Percentiles rank a stretch among this genome's conserved stretches.
Conservation (phyloP, 345 rosid species). For the Eucalyptus decipiens region DNA sequence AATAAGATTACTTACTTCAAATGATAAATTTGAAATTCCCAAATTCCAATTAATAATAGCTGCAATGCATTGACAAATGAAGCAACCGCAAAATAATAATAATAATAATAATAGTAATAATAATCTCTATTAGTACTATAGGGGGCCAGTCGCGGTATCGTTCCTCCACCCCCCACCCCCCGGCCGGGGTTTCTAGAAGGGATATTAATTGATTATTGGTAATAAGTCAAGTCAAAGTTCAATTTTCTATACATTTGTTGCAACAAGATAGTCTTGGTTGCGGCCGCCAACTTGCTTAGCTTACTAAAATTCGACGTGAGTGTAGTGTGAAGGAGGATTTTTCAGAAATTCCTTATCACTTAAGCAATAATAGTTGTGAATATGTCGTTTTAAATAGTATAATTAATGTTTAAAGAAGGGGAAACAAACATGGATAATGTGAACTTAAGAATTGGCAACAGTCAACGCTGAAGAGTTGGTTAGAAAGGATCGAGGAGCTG, state of each 20-base stretch:
- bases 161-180: too few relatives aligned
- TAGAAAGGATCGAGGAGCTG: neutral
- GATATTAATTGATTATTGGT: neutral
- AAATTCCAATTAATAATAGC: neutral
- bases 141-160: neutral
- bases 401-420: neutral
- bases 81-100: neutral
- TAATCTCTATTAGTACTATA: neutral
- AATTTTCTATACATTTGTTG: neutral
- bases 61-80: neutral
- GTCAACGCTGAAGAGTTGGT: neutral
- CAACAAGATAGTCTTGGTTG: neutral
- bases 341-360: neutral
- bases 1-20: neutral
- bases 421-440: neutral
- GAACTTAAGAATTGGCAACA: neutral
- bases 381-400: neutral
- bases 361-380: neutral
- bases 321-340: neutral
- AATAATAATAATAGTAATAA: neutral
- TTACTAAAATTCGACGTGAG: neutral
- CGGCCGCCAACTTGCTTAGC: neutral
- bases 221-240: neutral
- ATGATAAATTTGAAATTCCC: neutral
- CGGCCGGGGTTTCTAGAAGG: too few relatives aligned